phyloP scores from a whole-genome alignment of 2,329 filamentous ascomycete genomes.

The Pseudocercospora vitis region DNA sequence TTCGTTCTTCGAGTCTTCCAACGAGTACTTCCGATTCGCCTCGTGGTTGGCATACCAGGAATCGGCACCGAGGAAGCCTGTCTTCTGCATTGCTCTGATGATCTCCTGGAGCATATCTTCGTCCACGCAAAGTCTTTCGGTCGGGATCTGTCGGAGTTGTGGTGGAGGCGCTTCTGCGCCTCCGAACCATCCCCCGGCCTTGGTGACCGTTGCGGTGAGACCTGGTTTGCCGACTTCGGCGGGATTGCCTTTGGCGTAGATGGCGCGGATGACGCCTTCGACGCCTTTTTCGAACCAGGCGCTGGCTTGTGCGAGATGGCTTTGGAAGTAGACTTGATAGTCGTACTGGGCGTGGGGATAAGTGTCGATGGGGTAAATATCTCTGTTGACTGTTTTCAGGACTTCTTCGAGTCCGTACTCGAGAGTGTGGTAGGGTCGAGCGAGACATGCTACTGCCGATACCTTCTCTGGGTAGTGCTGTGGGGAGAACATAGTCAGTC shows the following conservation, averaged over 20 bases:
- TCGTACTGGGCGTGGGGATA: conserved; percentile 41
- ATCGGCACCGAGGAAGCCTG: conserved; percentile 41
- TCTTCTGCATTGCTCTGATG: conserved; percentile 40
- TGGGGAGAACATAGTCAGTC: not conserved
- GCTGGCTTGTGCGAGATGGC: conserved; percentile 23
- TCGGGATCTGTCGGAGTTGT: conserved; percentile 31
- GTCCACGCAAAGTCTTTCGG: conserved; percentile 28
- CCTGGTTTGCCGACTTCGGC: conserved; percentile 29
- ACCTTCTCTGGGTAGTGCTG: conserved; percentile 37
- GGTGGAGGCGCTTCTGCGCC: conserved; percentile 26
- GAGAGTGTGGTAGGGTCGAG: conserved; percentile 45
- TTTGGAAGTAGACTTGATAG: conserved; percentile 37
- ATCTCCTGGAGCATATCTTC: conserved; percentile 30
- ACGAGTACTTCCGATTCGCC: conserved; percentile 44
- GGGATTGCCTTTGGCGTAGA: conserved; percentile 31
- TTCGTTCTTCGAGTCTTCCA: conserved; percentile 37
- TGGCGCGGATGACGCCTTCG: conserved; percentile 28
- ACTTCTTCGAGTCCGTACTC: conserved; percentile 43
- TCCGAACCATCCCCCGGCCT: conserved; percentile 35
- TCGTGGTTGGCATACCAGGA: conserved; percentile 48
- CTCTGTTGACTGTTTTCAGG: conserved; percentile 42
- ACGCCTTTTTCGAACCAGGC: conserved; percentile 20
- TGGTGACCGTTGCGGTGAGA: conserved; percentile 12
- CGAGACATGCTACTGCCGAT: conserved; percentile 32
- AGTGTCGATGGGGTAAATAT: conserved; percentile 47